Base-by-base conservation (phyloP, 225 moss, liverwort and hornwort genomes). In the Ulota crispa region DNA sequence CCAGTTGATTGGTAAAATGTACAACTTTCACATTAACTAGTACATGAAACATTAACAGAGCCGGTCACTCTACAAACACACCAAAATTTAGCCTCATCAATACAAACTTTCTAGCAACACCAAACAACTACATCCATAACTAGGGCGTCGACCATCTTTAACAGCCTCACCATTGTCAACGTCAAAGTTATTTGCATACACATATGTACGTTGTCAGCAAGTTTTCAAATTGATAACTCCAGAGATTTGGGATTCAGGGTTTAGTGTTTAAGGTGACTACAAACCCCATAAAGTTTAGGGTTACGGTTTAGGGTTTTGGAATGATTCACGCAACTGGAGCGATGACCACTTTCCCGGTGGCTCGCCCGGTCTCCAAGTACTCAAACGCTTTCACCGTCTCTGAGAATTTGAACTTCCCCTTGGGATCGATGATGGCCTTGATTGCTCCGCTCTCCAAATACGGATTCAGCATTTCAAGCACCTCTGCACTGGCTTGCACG, bases 291-390 rank as follows among this genome's bases (percentile, higher is more conserved):
- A 50, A 2, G 2, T 5, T 15, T 50, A 50, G 50, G 18, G 16
- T 1, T 18, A 50, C 5, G 50, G 18, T 50, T 50, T 18, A 18
- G 6, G 50, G 50, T 50, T 18, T 45, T 63, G 8, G 28, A 0
- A 37, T 13, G 12, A 9, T 50, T 82, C 81, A 86, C 26, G 67
- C 76, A 26, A 88, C 15, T n/a, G 86, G 86, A 68, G 42, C 8
- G 15, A 93, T 83, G 59, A 93, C 88, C 60, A 95, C 86, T 86
- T 96, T 96, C 14, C 96, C 93, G 27, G 76, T 87, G 37, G 91
- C 89, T n/a, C 88, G 87, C 14, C 96, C 91, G 19, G 83, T 77
- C 78, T 93, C 93, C 65, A 96, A 72, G 70, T 94, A 91, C 31
- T 82, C 87, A 79, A 87, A 93, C 3, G 93, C 94, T 79, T 93